A percentile compares a stretch with the other conserved stretches of the same genome.
phyloP scores from a whole-genome alignment of 2,329 filamentous ascomycete species.

The Mollisiaceae sp. region DNA sequence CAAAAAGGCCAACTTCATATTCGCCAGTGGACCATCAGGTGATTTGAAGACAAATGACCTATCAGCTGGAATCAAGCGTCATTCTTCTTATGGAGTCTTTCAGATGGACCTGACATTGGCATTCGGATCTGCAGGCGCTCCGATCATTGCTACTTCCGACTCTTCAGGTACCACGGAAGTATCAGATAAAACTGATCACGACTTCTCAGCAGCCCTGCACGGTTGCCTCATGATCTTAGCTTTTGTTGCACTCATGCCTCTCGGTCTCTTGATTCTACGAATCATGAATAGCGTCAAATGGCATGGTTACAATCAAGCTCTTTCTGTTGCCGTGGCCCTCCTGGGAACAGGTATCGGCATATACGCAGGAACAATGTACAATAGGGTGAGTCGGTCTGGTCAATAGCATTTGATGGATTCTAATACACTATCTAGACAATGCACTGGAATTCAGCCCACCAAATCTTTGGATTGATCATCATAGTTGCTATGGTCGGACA shows the following conservation, averaged over 20 bases:
- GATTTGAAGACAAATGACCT: slow-evolving; percentile 49
- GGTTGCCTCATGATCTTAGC: slow-evolving; percentile 58
- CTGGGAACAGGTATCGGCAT: slow-evolving; percentile 59
- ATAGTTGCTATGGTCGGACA: slow-evolving; percentile 57
- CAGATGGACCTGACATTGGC: slow-evolving; percentile 60
- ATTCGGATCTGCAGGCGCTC: slow-evolving; percentile 50
- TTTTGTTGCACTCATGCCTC: slow-evolving; percentile 60
- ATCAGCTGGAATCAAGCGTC: slow-evolving; percentile 54
- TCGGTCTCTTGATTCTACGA: slow-evolving; percentile 59
- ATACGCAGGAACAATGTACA: slow-evolving; percentile 53
- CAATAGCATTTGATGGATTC: background rate
- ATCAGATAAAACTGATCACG: slow-evolving; percentile 40
- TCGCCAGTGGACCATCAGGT: slow-evolving; percentile 58
- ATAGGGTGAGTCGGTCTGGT: slow-evolving; percentile 53
- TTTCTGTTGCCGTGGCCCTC: slow-evolving; percentile 55
- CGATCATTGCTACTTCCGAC: slow-evolving; percentile 42
- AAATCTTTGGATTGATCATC: slow-evolving; percentile 62
- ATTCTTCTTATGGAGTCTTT: slow-evolving; percentile 60
- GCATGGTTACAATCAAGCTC: slow-evolving; percentile 59
- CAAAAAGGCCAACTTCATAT: slow-evolving; percentile 56
- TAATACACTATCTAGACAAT: slow-evolving; percentile 50
- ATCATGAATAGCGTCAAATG: slow-evolving; percentile 57
- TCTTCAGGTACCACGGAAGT: slow-evolving; percentile 48
- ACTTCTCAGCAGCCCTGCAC: slow-evolving; percentile 42
- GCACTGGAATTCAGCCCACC: slow-evolving; percentile 58